A percentile compares a stretch with the other conserved stretches of the same genome.
These are phyloP conservation scores for Borovskyia barvae DNA, from an alignment of 208 protist species.

Conservation along the genomic window DNA sequence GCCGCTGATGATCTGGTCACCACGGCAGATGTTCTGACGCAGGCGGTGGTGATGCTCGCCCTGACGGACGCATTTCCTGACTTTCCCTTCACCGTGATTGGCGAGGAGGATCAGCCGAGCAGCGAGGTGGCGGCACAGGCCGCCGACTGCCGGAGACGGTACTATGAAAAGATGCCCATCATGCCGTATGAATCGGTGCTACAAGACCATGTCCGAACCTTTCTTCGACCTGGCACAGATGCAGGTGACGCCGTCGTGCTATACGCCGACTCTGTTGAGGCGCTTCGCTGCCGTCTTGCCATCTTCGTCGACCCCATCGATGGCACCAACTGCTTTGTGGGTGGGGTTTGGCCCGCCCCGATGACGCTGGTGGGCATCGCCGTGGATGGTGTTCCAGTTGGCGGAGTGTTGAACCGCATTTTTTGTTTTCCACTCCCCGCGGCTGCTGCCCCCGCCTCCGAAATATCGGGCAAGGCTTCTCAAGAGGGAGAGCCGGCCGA, in stretches of 20 bases:
- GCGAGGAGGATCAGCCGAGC: conserved; percentile 44
- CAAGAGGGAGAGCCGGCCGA: too few species aligned
- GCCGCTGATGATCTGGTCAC: conserved; percentile 55
- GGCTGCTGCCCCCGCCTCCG: not conserved
- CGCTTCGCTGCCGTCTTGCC: conserved; percentile 40
- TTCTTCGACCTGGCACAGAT: not conserved
- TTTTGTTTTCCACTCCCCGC: conserved; percentile 34
- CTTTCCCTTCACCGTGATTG: conserved; percentile 54
- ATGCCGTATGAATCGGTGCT: conserved; percentile 31
- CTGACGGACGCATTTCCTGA: conserved; percentile 32
- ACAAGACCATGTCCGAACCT: conserved; percentile 7
- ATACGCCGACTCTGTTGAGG: conserved; percentile 28
- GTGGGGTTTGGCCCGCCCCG: conserved; percentile 54
- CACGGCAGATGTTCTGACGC: conserved; percentile 57
- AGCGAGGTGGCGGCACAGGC: conserved; percentile 11
- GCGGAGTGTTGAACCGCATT: conserved; percentile 62
- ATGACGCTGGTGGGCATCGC: conserved; percentile 81
- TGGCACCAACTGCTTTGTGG: conserved; percentile 77
- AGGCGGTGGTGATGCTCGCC: conserved; percentile 37
- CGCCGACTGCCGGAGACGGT: conserved; percentile 20
- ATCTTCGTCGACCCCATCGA: conserved; percentile 89
- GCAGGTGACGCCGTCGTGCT: conserved; percentile 1
- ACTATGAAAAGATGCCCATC: conserved; percentile 5
- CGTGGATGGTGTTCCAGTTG: conserved; percentile 59
- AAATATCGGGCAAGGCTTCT: not conserved